phyloP scores from a whole-genome alignment of 2,329 filamentous ascomycete species.

The Aspergillus piperis region DNA sequence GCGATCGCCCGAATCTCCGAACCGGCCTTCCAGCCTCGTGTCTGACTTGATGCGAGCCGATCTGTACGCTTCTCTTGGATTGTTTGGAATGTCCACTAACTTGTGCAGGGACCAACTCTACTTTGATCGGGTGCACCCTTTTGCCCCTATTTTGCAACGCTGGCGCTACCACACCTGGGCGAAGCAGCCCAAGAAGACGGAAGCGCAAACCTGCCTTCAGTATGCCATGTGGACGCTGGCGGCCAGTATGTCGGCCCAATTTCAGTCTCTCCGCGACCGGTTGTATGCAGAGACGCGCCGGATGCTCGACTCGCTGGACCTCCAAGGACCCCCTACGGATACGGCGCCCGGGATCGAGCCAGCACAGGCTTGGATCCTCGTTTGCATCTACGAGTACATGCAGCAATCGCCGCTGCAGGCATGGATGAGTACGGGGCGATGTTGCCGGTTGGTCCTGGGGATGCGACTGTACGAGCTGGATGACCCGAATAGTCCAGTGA shows the following conservation, averaged over 20 bases:
- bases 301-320: constrained; percentile 26
- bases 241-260: constrained; percentile 35
- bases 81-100: neutral
- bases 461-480: constrained; percentile 42
- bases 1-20: constrained; percentile 10
- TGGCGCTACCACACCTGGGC: constrained; percentile 32
- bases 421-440: constrained; percentile 42
- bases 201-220: constrained; percentile 32
- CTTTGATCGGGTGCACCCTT: constrained; percentile 34
- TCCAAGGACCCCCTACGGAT: constrained; percentile 7
- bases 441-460: constrained; percentile 41
- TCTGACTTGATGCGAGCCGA: constrained; percentile 24
- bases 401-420: constrained; percentile 34
- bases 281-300: constrained; percentile 31
- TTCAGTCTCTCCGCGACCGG: constrained; percentile 27
- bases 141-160: constrained; percentile 32
- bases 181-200: constrained; percentile 17
- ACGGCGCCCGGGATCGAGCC: constrained; percentile 29
- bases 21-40: constrained; percentile 11
- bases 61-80: constrained; percentile 13
- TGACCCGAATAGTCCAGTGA: constrained; percentile 20
- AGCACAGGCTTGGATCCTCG: constrained; percentile 41
- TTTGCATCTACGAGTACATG: constrained; percentile 43
- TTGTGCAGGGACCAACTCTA: constrained; percentile 30
- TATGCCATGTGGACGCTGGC: constrained; percentile 43